Evolutionary conservation across 192 early-diverging fungal species (phyloP), one percentile per base, ranked within the genome.

Genomic region (Backusella australiensis): DNA sequence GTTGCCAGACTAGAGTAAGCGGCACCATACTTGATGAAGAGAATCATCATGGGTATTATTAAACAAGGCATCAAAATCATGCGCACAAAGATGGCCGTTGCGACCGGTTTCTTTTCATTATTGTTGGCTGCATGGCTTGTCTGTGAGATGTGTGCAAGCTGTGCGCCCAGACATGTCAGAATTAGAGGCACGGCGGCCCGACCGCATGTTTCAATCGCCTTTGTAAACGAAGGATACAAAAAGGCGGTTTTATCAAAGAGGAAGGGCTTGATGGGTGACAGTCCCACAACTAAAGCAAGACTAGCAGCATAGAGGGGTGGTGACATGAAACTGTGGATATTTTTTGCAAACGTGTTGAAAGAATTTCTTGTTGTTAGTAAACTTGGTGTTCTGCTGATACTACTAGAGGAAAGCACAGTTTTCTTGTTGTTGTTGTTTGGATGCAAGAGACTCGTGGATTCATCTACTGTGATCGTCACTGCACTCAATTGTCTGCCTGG

Each of bases 121-220:
- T 34, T 26, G 5, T 69, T 71, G 15, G 72, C 67, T 3, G 53
- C 36, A 34, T 73, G 73, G 3, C 74, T 73, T 26, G 72, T 36
- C 34, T 78, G 46, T 26, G 71, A 59, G 19, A 81, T 77, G 4
- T 49, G 49, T 0, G 65, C 83, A 3, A 90, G 79, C 73, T 94
- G 93, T 15, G 91, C 90, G 8, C 94, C 94, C 7, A 95, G 88
- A 73, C 92, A 92, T 2, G 93, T 83, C 67, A 95, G 77, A 32
- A 94, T 92, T 73, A 94, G 80, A 6, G 94, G 94, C n/a, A 95
- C 93, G 8, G 91, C 92, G 7, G 92, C 93, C 17, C 87, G 84
- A 59, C 94, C 94, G 75, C 93, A 86, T 34, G 74, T 89, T 82
- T 93, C 90, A 34, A 95, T 86, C 1, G 91, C 89, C 67, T 90